These are phyloP conservation scores for Przewalskia tangutica DNA, from an alignment of 257 asterid species.

Conservation along the genomic window DNA sequence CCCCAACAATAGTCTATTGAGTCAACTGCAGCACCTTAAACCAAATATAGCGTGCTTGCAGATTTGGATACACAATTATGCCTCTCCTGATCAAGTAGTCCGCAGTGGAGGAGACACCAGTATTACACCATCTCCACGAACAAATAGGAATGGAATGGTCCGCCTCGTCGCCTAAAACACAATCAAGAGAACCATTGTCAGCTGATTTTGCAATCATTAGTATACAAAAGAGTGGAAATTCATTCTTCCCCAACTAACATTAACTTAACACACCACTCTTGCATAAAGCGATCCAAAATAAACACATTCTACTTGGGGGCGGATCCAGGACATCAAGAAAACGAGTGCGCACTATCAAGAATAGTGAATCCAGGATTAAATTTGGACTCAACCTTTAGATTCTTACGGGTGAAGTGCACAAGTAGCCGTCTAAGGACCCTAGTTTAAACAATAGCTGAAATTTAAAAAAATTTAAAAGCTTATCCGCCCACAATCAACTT, in stretches of 20 bases:
- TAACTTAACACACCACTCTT: neutral
- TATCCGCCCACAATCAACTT: neutral
- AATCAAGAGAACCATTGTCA: neutral
- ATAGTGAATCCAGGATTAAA: neutral
- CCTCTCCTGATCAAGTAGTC: constrained; percentile 46
- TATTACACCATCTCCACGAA: constrained; percentile 95
- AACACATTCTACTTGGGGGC: neutral
- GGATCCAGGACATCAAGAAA: neutral
- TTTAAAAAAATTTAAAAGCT: neutral
- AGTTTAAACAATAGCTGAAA: neutral
- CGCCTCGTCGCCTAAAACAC: constrained; percentile 64
- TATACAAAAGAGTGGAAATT: neutral
- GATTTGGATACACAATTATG: neutral
- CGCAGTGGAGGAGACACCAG: constrained; percentile 91
- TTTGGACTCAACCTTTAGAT: neutral
- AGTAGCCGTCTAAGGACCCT: neutral
- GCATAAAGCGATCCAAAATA: neutral
- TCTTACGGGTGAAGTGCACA: neutral
- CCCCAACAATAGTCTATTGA: neutral
- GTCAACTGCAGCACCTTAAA: neutral
- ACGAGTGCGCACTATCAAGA: neutral
- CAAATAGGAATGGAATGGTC: constrained; percentile 71
- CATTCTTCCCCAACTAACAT: neutral
- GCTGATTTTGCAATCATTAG: neutral
- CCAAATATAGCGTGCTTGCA: neutral